phyloP scores from a whole-genome alignment of 1,139 yeast genomes.

The Hansenula lynferdii region DNA sequence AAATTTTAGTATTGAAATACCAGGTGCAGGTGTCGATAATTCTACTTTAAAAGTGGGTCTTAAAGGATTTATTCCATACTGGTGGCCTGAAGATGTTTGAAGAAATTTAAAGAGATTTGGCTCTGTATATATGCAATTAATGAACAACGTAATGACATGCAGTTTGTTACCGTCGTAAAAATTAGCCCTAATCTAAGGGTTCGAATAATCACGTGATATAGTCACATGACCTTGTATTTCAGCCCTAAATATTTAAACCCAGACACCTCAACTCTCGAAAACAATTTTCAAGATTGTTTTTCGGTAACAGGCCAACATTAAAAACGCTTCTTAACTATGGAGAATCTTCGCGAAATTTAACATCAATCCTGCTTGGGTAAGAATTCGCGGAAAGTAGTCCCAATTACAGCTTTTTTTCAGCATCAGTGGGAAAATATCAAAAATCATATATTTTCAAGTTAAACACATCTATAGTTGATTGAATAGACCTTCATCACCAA shows the following conservation, averaged over 20 bases:
- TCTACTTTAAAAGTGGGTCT: constrained; percentile 30
- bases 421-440: neutral
- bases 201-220: neutral
- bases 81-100: constrained; percentile 54
- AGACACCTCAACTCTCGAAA: neutral
- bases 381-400: neutral
- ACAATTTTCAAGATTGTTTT: too few species aligned
- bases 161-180: too few species aligned
- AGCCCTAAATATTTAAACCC: neutral
- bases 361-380: too few species aligned
- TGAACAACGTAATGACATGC: too few species aligned
- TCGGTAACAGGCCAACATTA: too few species aligned
- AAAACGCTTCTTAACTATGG: too few species aligned
- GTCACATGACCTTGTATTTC: neutral
- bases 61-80: constrained; percentile 50
- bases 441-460: neutral
- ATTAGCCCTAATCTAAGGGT: neutral
- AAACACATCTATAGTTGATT: too few species aligned
- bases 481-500: too few species aligned
- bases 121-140: neutral
- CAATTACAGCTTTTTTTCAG: neutral
- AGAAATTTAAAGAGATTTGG: neutral
- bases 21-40: constrained; percentile 18
- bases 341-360: too few species aligned
- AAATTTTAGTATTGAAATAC: constrained; percentile 26